Percentiles rank a stretch among this genome's conserved stretches.
phyloP scores from a whole-genome alignment of 768 basidiomycete genomes.

The Imleria badia region DNA sequence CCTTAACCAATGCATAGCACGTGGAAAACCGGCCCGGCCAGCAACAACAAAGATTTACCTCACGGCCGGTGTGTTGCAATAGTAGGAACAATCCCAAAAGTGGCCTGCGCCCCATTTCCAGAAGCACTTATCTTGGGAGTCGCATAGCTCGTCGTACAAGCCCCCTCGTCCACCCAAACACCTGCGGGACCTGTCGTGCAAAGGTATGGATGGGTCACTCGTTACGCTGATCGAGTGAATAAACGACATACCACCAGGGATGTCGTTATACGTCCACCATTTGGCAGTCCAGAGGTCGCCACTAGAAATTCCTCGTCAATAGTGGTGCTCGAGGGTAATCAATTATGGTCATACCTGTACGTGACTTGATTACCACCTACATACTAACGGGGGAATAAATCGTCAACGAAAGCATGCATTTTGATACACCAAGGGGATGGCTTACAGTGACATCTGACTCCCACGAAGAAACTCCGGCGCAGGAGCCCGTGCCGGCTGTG shows the following conservation, averaged over 20 bases:
- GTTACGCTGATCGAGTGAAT: background rate
- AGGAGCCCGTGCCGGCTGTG: slow-evolving; percentile 28
- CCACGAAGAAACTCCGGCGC: slow-evolving; percentile 48
- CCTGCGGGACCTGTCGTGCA: slow-evolving; percentile 11
- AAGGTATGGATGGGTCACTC: background rate
- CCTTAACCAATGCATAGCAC: too few species aligned
- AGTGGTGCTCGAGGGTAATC: background rate
- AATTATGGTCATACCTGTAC: slow-evolving; percentile 36
- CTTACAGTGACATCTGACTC: slow-evolving; percentile 38
- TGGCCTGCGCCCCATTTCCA: background rate
- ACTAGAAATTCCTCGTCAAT: slow-evolving; percentile 23
- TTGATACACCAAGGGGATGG: background rate
- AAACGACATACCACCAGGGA: slow-evolving; percentile 30
- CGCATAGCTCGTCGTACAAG: slow-evolving; percentile 5
- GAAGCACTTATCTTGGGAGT: background rate
- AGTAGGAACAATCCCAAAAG: slow-evolving; percentile 2
- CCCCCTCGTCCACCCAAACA: slow-evolving; percentile 17
- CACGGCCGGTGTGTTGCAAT: background rate
- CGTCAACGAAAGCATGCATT: background rate
- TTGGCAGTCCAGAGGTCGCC: slow-evolving; percentile 50
- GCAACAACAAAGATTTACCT: background rate
- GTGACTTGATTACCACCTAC: slow-evolving; percentile 43
- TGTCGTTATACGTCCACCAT: slow-evolving; percentile 48
- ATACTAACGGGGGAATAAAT: slow-evolving; percentile 34
- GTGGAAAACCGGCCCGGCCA: too few species aligned